Base-by-base conservation (phyloP, 805 yeast genomes). In the Teunomyces barrocoloradensis region DNA sequence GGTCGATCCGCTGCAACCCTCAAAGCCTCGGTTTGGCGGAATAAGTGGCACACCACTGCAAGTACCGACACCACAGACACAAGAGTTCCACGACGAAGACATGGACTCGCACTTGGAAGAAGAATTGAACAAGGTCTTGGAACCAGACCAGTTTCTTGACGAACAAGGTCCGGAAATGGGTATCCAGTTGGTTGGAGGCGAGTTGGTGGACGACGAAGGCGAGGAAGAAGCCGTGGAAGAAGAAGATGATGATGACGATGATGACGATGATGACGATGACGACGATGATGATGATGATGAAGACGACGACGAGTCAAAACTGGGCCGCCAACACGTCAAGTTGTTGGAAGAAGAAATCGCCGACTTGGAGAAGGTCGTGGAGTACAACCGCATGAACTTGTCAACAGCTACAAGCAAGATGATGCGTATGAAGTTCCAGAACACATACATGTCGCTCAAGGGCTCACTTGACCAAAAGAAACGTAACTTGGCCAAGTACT, bases 341-440 rank as follows among this genome's bases (percentile, higher is more conserved):
- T 75, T 89, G 54, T 71, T 94, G 47, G 81, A 80, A 51, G 98
- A 92, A 65, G 97, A 91, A 64, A 84, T 94, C 48, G 69, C 75
- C 5, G 99, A 94, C 59, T 74, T 94, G 50, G 90, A 87, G 61
- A 65, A 63, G 42, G 90, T 92, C 0, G 85, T 94, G 44, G 81
- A 77, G 46, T 85, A 84, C 57, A 91, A 92, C 59, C 81, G 81
- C 62, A 75, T 75, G 40, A 90, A 87, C 57, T 79, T 89, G 42
- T 80, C 77, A 17, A 82, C 84, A 5, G 90, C 91, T 3, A 77
- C 82, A 43, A 89, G 89, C 61, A 91, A 92, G 56, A 85, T 92
- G 68, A 77, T 94, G 81, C 82, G 85, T 60, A 87, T 85, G 65
- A 84, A 97, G 69, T 87, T 91, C 63, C 77, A 84, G 57, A 94